phyloP scores from a whole-genome alignment of 1,284 basidiomycete genomes.

The Ganoderma resinaceum region DNA sequence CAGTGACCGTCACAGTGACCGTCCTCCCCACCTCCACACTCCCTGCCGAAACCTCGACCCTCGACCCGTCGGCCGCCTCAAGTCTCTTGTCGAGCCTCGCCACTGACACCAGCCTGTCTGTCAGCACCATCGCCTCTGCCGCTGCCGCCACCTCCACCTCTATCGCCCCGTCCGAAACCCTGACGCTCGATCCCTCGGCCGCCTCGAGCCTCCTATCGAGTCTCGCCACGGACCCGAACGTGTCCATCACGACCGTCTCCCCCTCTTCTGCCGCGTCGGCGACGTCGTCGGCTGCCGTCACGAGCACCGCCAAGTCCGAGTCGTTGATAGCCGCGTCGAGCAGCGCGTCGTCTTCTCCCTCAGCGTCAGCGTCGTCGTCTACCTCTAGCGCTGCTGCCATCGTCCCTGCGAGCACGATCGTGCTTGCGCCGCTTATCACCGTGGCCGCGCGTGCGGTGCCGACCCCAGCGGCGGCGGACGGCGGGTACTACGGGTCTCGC shows the following conservation, averaged over 20 bases:
- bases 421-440: slow-evolving; percentile 4
- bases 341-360: slow-evolving; percentile 5
- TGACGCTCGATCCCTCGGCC: slow-evolving; percentile 50
- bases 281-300: background rate
- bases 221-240: slow-evolving; percentile 36
- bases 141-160: slow-evolving; percentile 34
- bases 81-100: slow-evolving; percentile 48
- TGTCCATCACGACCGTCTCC: slow-evolving; percentile 26
- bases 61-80: slow-evolving; percentile 50
- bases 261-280: slow-evolving; percentile 9
- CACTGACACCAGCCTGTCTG: slow-evolving; percentile 29
- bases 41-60: slow-evolving; percentile 47
- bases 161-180: slow-evolving; percentile 45
- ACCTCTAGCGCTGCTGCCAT: background rate
- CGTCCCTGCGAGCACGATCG: slow-evolving; percentile 6
- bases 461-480: background rate
- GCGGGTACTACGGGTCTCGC: slow-evolving; percentile 1
- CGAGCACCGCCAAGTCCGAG: background rate
- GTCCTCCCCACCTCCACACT: slow-evolving; percentile 39
- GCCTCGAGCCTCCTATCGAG: slow-evolving; percentile 51
- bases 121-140: slow-evolving; percentile 19
- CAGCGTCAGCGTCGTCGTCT: background rate
- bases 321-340: background rate
- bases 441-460: background rate
- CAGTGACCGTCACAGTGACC: slow-evolving; percentile 44